A percentile compares a stretch with the other conserved stretches of the same genome.
Conservation (phyloP, 768 basidiomycete genomes). For the Leucosporidium scottii region DNA sequence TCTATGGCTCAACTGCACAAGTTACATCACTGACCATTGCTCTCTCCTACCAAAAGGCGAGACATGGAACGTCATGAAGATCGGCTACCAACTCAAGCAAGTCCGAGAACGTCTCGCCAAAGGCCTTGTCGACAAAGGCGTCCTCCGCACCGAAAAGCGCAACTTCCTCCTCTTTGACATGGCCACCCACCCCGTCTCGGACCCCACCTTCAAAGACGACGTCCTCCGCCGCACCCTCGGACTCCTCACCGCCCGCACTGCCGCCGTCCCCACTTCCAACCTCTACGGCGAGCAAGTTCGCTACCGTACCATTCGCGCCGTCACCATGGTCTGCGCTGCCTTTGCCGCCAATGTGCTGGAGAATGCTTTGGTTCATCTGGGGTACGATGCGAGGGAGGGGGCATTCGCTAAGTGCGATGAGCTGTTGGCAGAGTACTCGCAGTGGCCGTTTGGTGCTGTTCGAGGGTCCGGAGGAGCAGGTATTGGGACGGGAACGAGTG, state of each 20-base stretch:
- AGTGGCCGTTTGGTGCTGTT: constrained; percentile 69
- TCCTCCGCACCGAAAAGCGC: constrained; percentile 96
- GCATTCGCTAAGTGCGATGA: constrained; percentile 93
- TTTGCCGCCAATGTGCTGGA: constrained; percentile 94
- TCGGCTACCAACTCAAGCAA: constrained; percentile 97
- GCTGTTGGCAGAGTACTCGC: constrained; percentile 78
- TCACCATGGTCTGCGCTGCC: constrained; percentile 79
- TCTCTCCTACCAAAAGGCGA: constrained; percentile 56
- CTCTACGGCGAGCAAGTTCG: constrained; percentile 57
- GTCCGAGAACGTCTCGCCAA: constrained; percentile 96
- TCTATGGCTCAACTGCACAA: neutral
- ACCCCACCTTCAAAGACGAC: constrained; percentile 79
- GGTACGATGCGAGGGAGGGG: constrained; percentile 86
- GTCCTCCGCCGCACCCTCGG: constrained; percentile 68
- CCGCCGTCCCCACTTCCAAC: constrained; percentile 57
- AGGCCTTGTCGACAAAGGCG: constrained; percentile 93
- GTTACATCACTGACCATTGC: neutral
- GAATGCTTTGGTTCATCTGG: constrained; percentile 79
- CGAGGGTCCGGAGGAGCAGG: neutral
- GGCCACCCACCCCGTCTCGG: constrained; percentile 97
- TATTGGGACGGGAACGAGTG: constrained; percentile 34
- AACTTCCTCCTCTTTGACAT: constrained; percentile 99
- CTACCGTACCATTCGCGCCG: constrained; percentile 69
- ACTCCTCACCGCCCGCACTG: constrained; percentile 74
- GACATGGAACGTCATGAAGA: constrained; percentile 99